Conservation (phyloP, 345 rosid genomes). For the Streptanthus diversifolius region DNA sequence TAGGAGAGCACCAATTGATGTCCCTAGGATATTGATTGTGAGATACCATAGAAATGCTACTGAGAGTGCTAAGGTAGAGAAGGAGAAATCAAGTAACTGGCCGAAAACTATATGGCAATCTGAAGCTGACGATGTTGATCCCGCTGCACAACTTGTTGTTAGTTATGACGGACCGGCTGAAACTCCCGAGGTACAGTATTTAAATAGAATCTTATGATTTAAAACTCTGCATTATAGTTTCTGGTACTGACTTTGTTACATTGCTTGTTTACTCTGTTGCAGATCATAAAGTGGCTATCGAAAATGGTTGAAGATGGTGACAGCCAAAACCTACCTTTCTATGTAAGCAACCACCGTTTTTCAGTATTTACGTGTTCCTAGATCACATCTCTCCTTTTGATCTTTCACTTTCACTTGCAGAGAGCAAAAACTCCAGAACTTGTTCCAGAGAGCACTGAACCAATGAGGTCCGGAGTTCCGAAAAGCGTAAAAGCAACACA, state of each 20-base stretch:
- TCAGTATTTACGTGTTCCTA: neutral
- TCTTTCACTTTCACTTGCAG: constrained; percentile 40
- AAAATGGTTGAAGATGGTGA: constrained; percentile 83
- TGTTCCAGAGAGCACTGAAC: constrained; percentile 70
- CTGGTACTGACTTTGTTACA: neutral
- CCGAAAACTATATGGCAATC: constrained; percentile 54
- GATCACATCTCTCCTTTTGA: neutral
- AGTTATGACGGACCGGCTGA: constrained; percentile 73
- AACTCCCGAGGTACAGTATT: constrained; percentile 51
- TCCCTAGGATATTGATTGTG: constrained; percentile 69
- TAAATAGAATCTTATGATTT: neutral
- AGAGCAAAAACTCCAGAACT: constrained; percentile 76
- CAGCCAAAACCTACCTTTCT: constrained; percentile 70
- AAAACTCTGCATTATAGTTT: neutral
- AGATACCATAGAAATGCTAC: constrained; percentile 78
- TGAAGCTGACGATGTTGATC: constrained; percentile 59
- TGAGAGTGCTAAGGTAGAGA: constrained; percentile 40
- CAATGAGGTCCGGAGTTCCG: constrained; percentile 65
- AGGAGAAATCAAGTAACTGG: constrained; percentile 46
- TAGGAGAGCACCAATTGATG: constrained; percentile 63
- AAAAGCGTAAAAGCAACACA: constrained; percentile 57
- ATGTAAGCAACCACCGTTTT: constrained; percentile 40
- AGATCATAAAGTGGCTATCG: constrained; percentile 79
- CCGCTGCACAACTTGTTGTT: constrained; percentile 88
- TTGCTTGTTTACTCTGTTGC: constrained; percentile 23